phyloP scores from a whole-genome alignment of 1,139 yeast genomes.

The Yamadazyma oceani region DNA sequence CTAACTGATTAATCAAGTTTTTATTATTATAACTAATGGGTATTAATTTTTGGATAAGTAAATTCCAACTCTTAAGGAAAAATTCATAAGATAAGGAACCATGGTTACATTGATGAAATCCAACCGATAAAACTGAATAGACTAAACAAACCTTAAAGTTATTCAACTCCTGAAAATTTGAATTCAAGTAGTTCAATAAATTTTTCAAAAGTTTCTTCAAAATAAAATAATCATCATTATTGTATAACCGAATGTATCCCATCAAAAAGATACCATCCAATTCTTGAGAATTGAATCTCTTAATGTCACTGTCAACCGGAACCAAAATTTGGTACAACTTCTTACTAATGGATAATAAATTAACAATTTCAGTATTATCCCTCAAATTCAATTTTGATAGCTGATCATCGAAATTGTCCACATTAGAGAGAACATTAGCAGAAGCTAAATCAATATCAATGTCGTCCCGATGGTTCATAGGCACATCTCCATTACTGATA shows the following conservation, averaged over 20 bases:
- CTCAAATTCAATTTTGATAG: conserved; percentile 5
- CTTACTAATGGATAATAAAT: conserved; percentile 35
- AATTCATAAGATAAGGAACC: conserved; percentile 27
- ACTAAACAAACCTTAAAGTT: conserved; percentile 31
- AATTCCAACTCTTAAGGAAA: conserved; percentile 45
- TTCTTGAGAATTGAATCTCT: conserved; percentile 14
- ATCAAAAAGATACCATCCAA: conserved; percentile 32
- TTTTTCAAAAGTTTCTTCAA: conserved; percentile 24
- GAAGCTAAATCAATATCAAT: neutral
- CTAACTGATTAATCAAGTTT: conserved; percentile 40
- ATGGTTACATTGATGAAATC: conserved; percentile 21
- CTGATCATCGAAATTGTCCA: conserved; percentile 2
- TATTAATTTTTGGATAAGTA: conserved; percentile 42
- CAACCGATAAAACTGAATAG: conserved; percentile 28
- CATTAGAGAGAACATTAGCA: neutral
- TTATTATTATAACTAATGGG: conserved; percentile 40
- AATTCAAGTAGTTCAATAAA: conserved; percentile 27
- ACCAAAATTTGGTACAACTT: conserved; percentile 25
- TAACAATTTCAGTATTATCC: conserved; percentile 27
- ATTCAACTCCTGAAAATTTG: conserved; percentile 13
- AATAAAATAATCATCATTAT: conserved; percentile 17
- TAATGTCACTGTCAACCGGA: conserved; percentile 18
- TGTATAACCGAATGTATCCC: conserved; percentile 28
- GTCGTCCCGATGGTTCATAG: neutral
- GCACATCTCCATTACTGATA: neutral